Conservation (phyloP, 331 rosid genomes). For the Quercus lobata region DNA sequence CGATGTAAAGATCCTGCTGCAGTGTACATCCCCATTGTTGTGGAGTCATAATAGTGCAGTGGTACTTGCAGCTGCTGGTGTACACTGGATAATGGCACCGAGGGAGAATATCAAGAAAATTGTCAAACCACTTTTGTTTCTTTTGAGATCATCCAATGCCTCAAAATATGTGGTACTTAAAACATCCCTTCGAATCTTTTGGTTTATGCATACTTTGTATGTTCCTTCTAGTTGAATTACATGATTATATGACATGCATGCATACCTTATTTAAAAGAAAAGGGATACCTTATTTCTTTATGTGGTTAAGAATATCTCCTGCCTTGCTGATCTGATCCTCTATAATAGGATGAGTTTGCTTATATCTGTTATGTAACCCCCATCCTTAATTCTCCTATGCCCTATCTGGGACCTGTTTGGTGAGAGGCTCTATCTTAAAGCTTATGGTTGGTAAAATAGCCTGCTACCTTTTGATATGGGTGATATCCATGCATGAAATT, state of each 20-base stretch:
- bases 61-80: conserved; percentile 90
- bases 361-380: too few relatives aligned
- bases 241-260: not conserved
- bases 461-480: not conserved
- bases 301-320: too few relatives aligned
- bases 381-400: too few relatives aligned
- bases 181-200: conserved; percentile 11
- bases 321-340: too few relatives aligned
- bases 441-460: too few relatives aligned
- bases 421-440: too few relatives aligned
- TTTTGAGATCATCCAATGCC: conserved; percentile 71
- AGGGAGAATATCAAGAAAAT: conserved; percentile 54
- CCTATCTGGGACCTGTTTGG: too few relatives aligned
- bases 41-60: conserved; percentile 98
- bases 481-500: not conserved
- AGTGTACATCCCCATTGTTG: conserved; percentile 88
- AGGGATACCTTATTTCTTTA: too few relatives aligned
- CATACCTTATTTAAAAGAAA: too few relatives aligned
- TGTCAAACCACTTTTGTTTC: conserved; percentile 81
- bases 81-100: conserved; percentile 95
- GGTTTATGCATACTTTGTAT: not conserved
- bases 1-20: conserved; percentile 80
- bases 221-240: not conserved
- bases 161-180: conserved; percentile 81
- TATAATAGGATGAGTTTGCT: too few relatives aligned